These are phyloP conservation scores for Globisporangium echinulatum DNA, from an alignment of 352 stramenopile species.

Conservation along the genomic window DNA sequence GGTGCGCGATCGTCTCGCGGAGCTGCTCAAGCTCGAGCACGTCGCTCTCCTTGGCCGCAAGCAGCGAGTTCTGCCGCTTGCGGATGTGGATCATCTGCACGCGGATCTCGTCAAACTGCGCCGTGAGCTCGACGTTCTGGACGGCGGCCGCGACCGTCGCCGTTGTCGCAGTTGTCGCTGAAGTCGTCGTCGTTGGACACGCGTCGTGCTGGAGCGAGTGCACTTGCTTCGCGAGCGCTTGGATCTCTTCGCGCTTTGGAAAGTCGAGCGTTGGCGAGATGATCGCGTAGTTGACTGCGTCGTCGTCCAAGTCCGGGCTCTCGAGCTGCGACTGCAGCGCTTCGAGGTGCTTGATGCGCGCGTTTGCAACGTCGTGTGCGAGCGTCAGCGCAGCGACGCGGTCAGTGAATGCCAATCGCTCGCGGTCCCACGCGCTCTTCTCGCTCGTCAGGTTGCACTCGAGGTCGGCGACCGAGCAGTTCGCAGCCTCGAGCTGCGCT, in stretches of 20 bases:
- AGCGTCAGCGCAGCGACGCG: constrained; percentile 21
- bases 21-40: constrained; percentile 14
- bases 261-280: constrained; percentile 40
- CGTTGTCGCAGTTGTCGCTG: neutral
- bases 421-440: constrained; percentile 2
- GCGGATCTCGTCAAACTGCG: constrained; percentile 16
- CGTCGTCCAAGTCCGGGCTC: constrained; percentile 17
- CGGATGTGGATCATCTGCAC: constrained; percentile 17
- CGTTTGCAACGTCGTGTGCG: constrained; percentile 12
- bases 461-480: constrained; percentile 6
- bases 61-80: constrained; percentile 16
- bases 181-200: neutral
- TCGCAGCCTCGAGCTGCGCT: constrained; percentile 4
- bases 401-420: constrained; percentile 5
- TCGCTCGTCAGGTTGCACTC: constrained; percentile 11
- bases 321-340: constrained; percentile 38
- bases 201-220: constrained; percentile 8
- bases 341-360: constrained; percentile 26
- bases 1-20: constrained; percentile 12
- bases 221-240: constrained; percentile 10
- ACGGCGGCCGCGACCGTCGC: neutral
- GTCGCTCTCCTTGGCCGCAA: constrained; percentile 14
- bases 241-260: constrained; percentile 39
- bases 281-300: constrained; percentile 36
- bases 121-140: constrained; percentile 3